Evolutionary conservation across 495 filamentous ascomycete genomes (phyloP).

Genomic region (Baudoinia panamericana): DNA sequence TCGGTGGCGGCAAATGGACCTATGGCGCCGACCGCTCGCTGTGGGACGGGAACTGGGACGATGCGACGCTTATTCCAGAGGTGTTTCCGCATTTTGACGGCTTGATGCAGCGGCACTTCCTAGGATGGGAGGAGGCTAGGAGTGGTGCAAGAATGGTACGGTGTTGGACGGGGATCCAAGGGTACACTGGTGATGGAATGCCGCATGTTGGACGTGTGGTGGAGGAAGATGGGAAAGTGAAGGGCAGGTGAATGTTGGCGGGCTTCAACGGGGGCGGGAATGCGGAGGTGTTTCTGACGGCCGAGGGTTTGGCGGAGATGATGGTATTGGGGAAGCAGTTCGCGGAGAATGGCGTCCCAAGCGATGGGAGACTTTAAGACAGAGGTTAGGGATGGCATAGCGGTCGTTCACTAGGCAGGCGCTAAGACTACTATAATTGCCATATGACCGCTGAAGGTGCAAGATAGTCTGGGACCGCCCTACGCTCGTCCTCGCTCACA

Average conservation of each 20-base stretch:
- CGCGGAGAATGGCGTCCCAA: constrained; percentile 1
- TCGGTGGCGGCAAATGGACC: constrained; percentile 36
- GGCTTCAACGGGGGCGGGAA: constrained; percentile 9
- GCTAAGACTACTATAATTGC: no score
- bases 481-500: no score
- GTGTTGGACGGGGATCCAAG: constrained; percentile 8
- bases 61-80: constrained; percentile 31
- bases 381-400: no score
- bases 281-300: background rate
- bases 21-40: constrained; percentile 26
- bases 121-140: constrained; percentile 3
- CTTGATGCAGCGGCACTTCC: constrained; percentile 4
- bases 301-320: constrained; percentile 6
- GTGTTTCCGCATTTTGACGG: constrained; percentile 1
- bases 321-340: background rate
- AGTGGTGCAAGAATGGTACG: background rate
- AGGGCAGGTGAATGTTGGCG: constrained; percentile 1
- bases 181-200: background rate
- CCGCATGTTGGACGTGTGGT: constrained; percentile 3
- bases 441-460: background rate
- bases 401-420: no score
- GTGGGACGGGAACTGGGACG: constrained; percentile 42
- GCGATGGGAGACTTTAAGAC: no score
- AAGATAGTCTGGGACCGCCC: no score
- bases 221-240: background rate